Evolutionary conservation across 345 rosid genomes (phyloP), one percentile per base, ranked within the genome.

Genomic region (Hibiscus syriacus): DNA sequence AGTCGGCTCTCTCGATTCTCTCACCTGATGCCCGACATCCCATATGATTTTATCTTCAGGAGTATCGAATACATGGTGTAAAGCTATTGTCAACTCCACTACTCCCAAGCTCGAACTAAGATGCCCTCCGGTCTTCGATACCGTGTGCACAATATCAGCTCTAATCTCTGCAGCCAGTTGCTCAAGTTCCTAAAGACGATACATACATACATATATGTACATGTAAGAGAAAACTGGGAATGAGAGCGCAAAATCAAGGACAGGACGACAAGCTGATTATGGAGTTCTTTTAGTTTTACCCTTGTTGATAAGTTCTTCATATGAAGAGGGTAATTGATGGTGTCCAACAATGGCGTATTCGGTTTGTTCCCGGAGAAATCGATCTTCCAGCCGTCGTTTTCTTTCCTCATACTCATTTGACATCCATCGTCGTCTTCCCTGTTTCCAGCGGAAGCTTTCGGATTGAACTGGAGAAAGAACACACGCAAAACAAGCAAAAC

Each of bases 271-370:
- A n/a, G n/a, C n/a, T n/a, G n/a, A n/a, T n/a, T n/a, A 60, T 64
- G 17, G 8, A 68, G 41, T 36, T 22, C n/a, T 48, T 19, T 74
- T 49, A 6, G 13, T 17, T 74, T 49, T 49, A 90, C 97, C 84
- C 72, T 80, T 29, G 68, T 70, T 14, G 88, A 73, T 7, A 90
- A 72, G 68, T 86, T 87, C 80, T 90, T 87, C 97, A 87, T 84
- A 67, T 90, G 93, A 71, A 75, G 55, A 7, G 93, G 97, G 77
- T 84, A 78, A 74, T 86, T 86, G 71, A 90, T 55, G 2, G 92
- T 84, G 72, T 87, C 93, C 59, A 90, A 69, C 78, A 87, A 84
- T 6, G 92, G 94, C 1, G 97, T 87, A 2, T 70, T 65, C 6
- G 94, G 90, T 70, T 85, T 87, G 14, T 63, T 81, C 10, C 74